Conservation (phyloP, 495 filamentous ascomycete species). For the Neurospora cerealis region DNA sequence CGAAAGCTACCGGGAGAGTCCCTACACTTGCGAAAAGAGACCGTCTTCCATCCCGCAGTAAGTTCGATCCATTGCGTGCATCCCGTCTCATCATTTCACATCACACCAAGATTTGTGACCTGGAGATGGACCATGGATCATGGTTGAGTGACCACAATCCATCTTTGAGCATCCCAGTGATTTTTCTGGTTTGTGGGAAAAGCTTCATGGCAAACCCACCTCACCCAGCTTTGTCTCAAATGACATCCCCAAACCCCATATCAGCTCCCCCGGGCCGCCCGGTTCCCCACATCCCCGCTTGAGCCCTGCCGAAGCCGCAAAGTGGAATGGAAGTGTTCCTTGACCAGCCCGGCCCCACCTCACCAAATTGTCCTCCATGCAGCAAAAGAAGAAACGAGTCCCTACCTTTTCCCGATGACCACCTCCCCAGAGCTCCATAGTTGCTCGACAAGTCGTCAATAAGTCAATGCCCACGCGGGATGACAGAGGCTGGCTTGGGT, state of each 20-base stretch:
- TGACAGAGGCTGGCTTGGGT: not conserved
- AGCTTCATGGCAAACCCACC: not conserved
- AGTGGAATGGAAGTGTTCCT: not conserved
- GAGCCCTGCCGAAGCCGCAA: not conserved
- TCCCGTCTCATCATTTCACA: not conserved
- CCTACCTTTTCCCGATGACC: constrained; percentile 10
- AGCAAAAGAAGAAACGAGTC: not conserved
- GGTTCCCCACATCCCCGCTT: not conserved
- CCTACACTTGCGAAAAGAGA: not conserved
- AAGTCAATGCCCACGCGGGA: not conserved
- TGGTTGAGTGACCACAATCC: not conserved
- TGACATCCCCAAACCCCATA: not conserved
- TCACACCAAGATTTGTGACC: not conserved
- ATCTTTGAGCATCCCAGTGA: not conserved
- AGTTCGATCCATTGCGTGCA: not conserved
- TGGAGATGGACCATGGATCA: not conserved
- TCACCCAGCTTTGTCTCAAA: not conserved
- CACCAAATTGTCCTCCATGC: constrained; percentile 3
- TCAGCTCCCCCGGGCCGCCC: not conserved
- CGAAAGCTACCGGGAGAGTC: not conserved
- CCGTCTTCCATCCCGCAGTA: not conserved
- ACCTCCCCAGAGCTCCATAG: not conserved
- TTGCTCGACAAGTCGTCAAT: constrained; percentile 1
- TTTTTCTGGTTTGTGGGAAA: not conserved
- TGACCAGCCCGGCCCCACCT: constrained; percentile 4